These are phyloP conservation scores for Termitomyces sp. DNA, from an alignment of 768 basidiomycete species.

Conservation along the genomic window DNA sequence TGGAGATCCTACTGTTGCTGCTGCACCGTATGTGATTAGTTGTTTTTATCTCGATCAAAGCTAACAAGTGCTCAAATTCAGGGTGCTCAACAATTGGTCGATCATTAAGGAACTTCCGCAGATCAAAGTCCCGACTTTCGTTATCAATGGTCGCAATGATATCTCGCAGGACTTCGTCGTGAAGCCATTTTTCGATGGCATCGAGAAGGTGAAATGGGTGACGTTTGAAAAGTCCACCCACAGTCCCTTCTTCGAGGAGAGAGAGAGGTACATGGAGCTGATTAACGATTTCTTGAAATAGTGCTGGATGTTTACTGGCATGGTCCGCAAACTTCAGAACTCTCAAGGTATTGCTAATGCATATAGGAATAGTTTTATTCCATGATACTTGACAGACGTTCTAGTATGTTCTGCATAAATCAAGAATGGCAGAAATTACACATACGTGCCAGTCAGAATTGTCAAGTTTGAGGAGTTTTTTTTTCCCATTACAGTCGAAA, in stretches of 20 bases:
- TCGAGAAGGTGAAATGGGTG: conserved; percentile 39
- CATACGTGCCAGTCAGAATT: too few species aligned
- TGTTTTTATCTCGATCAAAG: not conserved
- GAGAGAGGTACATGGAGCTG: conserved; percentile 33
- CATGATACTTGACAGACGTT: too few species aligned
- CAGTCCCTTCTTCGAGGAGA: conserved; percentile 39
- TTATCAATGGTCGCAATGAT: conserved; percentile 40
- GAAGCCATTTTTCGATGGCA: conserved; percentile 31
- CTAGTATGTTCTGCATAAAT: too few species aligned
- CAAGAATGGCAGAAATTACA: too few species aligned
- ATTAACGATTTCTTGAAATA: conserved; percentile 27
- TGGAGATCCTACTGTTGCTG: conserved; percentile 22
- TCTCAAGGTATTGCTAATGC: too few species aligned
- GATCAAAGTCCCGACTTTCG: conserved; percentile 27
- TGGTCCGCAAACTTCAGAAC: not conserved
- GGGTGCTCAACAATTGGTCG: conserved; percentile 36
- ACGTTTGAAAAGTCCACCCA: conserved; percentile 41
- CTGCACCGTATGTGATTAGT: conserved; percentile 18
- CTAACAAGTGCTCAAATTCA: not conserved
- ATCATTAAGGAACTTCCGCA: conserved; percentile 35
- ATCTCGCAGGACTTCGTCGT: conserved; percentile 34
- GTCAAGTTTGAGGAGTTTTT: too few species aligned
- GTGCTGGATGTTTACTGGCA: not conserved
- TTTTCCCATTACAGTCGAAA: too few species aligned
- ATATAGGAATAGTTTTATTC: too few species aligned